Conservation (phyloP, 2,329 filamentous ascomycete genomes). For the Pyrenophora graminea region DNA sequence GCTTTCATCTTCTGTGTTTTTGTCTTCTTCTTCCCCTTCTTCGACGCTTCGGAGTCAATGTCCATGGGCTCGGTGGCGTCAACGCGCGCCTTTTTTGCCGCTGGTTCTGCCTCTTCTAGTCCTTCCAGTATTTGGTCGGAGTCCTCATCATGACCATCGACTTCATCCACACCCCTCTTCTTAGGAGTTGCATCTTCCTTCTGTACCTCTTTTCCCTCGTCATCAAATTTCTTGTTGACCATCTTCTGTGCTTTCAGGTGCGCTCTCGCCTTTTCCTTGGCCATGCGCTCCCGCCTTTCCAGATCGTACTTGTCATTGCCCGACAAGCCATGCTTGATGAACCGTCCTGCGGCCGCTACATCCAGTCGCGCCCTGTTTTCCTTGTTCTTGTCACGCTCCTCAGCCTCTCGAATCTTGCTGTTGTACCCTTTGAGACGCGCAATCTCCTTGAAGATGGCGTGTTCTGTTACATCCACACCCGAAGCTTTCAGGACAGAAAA, state of each 20-base stretch:
- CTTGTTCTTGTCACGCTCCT: constrained; percentile 53
- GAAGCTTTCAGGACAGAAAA: constrained; percentile 82
- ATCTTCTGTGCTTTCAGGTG: constrained; percentile 26
- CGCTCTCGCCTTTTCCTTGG: constrained; percentile 40
- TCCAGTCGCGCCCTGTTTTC: constrained; percentile 57
- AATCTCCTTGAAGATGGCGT: constrained; percentile 84
- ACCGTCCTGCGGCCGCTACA: constrained; percentile 76
- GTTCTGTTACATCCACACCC: constrained; percentile 77
- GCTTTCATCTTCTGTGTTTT: not conserved
- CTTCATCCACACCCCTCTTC: constrained; percentile 35
- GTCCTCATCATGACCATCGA: constrained; percentile 13
- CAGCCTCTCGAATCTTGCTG: constrained; percentile 80
- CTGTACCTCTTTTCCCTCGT: constrained; percentile 28
- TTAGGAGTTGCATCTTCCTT: constrained; percentile 20
- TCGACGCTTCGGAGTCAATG: constrained; percentile 8
- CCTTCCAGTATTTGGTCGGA: constrained; percentile 16
- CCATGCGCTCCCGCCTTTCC: constrained; percentile 44
- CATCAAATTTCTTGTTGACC: constrained; percentile 36
- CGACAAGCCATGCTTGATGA: constrained; percentile 78
- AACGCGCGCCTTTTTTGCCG: constrained; percentile 16
- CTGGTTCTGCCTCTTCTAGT: constrained; percentile 14
- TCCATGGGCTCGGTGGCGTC: constrained; percentile 13
- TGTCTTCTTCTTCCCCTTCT: constrained; percentile 2
- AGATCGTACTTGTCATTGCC: constrained; percentile 53
- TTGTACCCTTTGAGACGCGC: constrained; percentile 89